Evolutionary conservation across 2,329 filamentous ascomycete genomes (phyloP).

Genomic region (Cercospora nicotianae): DNA sequence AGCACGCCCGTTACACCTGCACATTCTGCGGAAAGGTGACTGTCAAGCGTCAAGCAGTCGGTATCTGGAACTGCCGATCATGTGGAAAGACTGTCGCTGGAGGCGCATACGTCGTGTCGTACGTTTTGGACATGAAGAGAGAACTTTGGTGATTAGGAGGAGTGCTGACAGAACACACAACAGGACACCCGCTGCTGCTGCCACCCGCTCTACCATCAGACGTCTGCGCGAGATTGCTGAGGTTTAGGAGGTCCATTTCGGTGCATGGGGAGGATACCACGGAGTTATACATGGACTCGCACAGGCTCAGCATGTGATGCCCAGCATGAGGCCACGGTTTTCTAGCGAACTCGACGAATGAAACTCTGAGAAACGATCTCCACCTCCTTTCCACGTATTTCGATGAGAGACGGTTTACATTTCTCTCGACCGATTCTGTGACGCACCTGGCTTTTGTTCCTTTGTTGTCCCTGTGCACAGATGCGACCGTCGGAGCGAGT

Average conservation of each 20-base stretch:
- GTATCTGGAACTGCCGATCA: constrained; percentile 95
- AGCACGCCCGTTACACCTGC: constrained; percentile 96
- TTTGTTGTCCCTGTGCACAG: constrained; percentile 13
- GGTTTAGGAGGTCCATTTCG: constrained; percentile 60
- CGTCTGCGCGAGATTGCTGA: constrained; percentile 96
- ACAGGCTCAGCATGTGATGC: constrained; percentile 24
- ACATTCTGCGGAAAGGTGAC: constrained; percentile 98
- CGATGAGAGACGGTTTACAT: constrained; percentile 14
- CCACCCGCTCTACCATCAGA: constrained; percentile 94
- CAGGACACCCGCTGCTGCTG: constrained; percentile 88
- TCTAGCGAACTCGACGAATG: constrained; percentile 32
- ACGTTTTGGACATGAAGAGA: constrained; percentile 54
- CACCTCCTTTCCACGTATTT: constrained; percentile 8
- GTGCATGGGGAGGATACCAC: constrained; percentile 32
- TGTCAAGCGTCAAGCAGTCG: constrained; percentile 72
- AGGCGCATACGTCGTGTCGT: constrained; percentile 95
- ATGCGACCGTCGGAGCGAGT: neutral
- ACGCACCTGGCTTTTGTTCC: constrained; percentile 7
- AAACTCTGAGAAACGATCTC: constrained; percentile 29
- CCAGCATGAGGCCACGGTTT: constrained; percentile 22
- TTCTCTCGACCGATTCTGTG: neutral
- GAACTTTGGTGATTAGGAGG: neutral
- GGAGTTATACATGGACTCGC: constrained; percentile 30
- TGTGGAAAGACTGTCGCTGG: constrained; percentile 94
- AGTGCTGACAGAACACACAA: constrained; percentile 22